Conservation (phyloP, 2,329 filamentous ascomycete species). For the Fusarium armeniacum region DNA sequence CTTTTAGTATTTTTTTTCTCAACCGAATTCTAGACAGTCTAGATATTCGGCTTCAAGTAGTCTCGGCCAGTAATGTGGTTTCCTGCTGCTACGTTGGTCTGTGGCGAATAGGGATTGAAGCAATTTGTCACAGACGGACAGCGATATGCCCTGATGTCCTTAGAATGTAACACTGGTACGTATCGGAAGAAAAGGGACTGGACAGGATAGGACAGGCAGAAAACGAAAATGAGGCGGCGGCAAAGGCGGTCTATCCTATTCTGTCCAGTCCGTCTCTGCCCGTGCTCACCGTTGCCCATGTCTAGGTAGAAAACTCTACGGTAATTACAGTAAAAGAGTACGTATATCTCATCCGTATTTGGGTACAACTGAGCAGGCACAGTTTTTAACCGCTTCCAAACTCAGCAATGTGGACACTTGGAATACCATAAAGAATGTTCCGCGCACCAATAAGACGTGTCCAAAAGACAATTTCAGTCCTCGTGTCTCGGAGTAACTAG, state of each 20-base stretch:
- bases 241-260: constrained; percentile 9
- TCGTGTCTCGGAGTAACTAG: constrained; percentile 6
- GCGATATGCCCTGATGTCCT: constrained; percentile 1
- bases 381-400: background rate
- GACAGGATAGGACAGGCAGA: too few relatives aligned
- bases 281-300: background rate
- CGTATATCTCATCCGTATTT: background rate
- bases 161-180: background rate
- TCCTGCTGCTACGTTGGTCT: background rate
- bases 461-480: background rate
- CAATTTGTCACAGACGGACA: background rate
- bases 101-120: background rate
- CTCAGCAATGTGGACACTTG: background rate
- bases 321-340: background rate
- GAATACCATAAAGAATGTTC: constrained; percentile 2
- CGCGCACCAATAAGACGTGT: background rate
- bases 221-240: background rate
- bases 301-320: background rate
- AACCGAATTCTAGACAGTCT: background rate
- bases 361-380: background rate
- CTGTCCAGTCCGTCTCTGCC: background rate
- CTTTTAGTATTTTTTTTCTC: background rate
- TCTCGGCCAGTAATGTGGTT: background rate
- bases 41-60: background rate
- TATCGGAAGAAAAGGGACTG: background rate